Base-by-base conservation (phyloP, 495 filamentous ascomycete genomes). In the Ramalina peruviana region DNA sequence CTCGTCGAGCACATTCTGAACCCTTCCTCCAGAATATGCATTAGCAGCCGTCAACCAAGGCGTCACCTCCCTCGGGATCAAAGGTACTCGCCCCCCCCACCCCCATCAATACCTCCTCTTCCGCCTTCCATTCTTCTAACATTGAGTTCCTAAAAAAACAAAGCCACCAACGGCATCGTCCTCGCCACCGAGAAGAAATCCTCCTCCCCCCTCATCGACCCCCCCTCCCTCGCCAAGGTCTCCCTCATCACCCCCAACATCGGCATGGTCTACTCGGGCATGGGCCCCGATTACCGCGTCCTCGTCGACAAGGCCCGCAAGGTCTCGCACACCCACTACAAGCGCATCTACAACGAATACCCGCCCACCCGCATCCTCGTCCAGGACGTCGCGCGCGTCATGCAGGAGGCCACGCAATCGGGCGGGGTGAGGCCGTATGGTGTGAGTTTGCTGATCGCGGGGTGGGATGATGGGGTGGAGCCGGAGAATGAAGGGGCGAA, bases 301-400 rank as follows among this genome's bases (percentile, higher is more conserved):
- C 79, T 99, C 41, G 93, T 95, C 51, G 92, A 99, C 72, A 88
- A 86, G 65, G 93, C 92, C 53, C 88, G 92, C 56, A 97, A 96
- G 69, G 92, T 96, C 50, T 92, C 87, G n/a, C 93, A 99, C 71
- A 94, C 93, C 42, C 83, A 83, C 66, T 99, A 97, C 80, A 99
- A 99, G 76, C 88, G 92, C 65, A 85, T 99, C 67, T 99, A 99
- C 74, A 99, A 99, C 69, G 92, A 99, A 73, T 99, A 99, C 76
- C 92, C 92, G 13, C 92, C 92, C 10, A 99, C 93, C 25, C 79
- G 92, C 54, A 99, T 99, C 77, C 73, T 99, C 65, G 92, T 99
- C 50, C 92, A 99, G 69, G 93, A 99, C 61, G 90, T 99, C 46
- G 92, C 92, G 40, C 79, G 87, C 56, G 88, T 95, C 50, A 94